These are phyloP conservation scores for Cicer cuneatum DNA, from an alignment of 306 rosid genomes.

Conservation along the genomic window DNA sequence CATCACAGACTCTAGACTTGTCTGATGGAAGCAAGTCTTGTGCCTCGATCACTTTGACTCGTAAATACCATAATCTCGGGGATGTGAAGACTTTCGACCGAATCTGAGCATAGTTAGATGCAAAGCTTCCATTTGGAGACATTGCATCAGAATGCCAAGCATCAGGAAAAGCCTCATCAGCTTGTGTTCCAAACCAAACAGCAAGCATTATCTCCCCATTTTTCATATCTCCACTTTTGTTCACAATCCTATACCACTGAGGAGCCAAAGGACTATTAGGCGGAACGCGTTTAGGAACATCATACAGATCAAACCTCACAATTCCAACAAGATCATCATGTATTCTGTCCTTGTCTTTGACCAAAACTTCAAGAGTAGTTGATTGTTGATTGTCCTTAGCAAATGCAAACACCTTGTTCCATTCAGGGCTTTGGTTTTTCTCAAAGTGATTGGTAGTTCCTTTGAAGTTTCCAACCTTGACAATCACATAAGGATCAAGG, in stretches of 20 bases:
- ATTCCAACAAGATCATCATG: conserved; percentile 79
- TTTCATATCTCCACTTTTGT: conserved; percentile 63
- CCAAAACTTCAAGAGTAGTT: conserved; percentile 62
- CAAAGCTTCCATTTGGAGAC: conserved; percentile 56
- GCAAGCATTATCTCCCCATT: conserved; percentile 94
- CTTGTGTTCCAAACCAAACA: conserved; percentile 96
- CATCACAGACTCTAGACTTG: conserved; percentile 68
- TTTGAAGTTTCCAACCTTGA: conserved; percentile 81
- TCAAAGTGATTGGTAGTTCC: conserved; percentile 71
- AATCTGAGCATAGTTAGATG: conserved; percentile 46
- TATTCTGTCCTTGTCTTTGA: conserved; percentile 71
- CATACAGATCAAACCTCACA: conserved; percentile 66
- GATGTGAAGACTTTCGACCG: conserved; percentile 93
- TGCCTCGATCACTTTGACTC: conserved; percentile 78
- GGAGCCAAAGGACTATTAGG: conserved; percentile 98
- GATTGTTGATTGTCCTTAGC: conserved; percentile 66
- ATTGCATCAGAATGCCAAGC: conserved; percentile 98
- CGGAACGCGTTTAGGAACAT: conserved; percentile 76
- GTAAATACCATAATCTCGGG: conserved; percentile 81
- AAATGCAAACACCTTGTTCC: conserved; percentile 94
- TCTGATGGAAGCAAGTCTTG: conserved; percentile 78
- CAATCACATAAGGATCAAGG: conserved; percentile 91
- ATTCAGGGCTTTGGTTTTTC: conserved; percentile 78
- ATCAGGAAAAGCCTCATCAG: conserved; percentile 93
- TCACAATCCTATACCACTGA: conserved; percentile 79